phyloP scores from a whole-genome alignment of 805 yeast species.

The Diddensiella caesifluorescens region DNA sequence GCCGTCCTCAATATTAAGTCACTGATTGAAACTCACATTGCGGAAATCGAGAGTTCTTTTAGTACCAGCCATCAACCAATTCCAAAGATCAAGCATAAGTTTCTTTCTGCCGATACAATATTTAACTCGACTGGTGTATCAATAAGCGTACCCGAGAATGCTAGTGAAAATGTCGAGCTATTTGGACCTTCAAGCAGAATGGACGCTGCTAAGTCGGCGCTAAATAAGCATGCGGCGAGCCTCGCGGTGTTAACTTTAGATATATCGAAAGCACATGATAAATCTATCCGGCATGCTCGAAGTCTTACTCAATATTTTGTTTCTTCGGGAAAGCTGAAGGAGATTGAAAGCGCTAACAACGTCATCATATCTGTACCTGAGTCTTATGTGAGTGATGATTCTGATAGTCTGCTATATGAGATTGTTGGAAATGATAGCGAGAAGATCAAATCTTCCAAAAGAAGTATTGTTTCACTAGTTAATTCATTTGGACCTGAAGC shows the following conservation, averaged over 20 bases:
- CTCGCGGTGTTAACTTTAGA: slow-evolving; percentile 65
- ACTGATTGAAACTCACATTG: slow-evolving; percentile 43
- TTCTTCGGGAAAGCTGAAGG: slow-evolving; percentile 28
- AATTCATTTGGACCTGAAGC: slow-evolving; percentile 66
- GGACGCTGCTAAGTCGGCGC: slow-evolving; percentile 54
- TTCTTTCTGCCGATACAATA: slow-evolving; percentile 39
- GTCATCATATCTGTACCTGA: slow-evolving; percentile 48
- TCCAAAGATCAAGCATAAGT: slow-evolving; percentile 64
- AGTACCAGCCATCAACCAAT: slow-evolving; percentile 53
- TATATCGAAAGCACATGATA: slow-evolving; percentile 85
- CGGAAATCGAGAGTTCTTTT: slow-evolving; percentile 41
- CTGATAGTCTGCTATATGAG: slow-evolving; percentile 51
- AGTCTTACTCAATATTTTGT: slow-evolving; percentile 62
- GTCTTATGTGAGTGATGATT: no score
- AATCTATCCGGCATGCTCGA: slow-evolving; percentile 68
- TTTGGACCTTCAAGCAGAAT: slow-evolving; percentile 57
- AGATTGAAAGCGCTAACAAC: slow-evolving; percentile 37
- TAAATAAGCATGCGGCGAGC: slow-evolving; percentile 55
- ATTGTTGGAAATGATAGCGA: slow-evolving; percentile 50
- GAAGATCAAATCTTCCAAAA: slow-evolving; percentile 58
- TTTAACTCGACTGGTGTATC: slow-evolving; percentile 30
- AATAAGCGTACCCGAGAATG: slow-evolving; percentile 41
- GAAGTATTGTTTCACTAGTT: slow-evolving; percentile 67
- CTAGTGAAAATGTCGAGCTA: slow-evolving; percentile 40
- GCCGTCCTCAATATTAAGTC: slow-evolving; percentile 52